A percentile compares a stretch with the other conserved stretches of the same genome.
Evolutionary conservation across 1,284 basidiomycete genomes (phyloP).

Genomic region (Moniliophthora roreri): DNA sequence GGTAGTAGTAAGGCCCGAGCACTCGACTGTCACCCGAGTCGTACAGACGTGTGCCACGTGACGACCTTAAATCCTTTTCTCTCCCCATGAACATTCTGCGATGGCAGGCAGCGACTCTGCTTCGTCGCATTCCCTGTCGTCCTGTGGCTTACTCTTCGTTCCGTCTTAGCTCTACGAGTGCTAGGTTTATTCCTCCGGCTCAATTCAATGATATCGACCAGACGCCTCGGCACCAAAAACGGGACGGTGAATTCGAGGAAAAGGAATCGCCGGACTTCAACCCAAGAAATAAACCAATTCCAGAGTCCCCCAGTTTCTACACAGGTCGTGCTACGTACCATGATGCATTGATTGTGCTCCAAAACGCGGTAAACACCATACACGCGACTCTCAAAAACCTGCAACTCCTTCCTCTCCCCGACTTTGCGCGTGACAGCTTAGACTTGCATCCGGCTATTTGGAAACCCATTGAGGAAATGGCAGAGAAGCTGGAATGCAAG

Average conservation of each 20-base stretch:
- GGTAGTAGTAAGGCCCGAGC: not conserved
- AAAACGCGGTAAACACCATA: slow-evolving; percentile 61
- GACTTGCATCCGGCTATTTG: slow-evolving; percentile 64
- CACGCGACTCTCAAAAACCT: slow-evolving; percentile 62
- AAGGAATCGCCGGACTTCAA: not conserved
- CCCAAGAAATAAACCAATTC: slow-evolving; percentile 25
- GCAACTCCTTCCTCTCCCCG: slow-evolving; percentile 78
- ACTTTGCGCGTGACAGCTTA: slow-evolving; percentile 62
- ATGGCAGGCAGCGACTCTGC: slow-evolving; percentile 17
- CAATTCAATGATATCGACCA: slow-evolving; percentile 22
- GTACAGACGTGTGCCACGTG: slow-evolving; percentile 23
- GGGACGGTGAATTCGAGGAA: slow-evolving; percentile 11
- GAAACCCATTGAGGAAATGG: slow-evolving; percentile 66
- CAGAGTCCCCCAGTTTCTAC: slow-evolving; percentile 78
- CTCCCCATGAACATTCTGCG: slow-evolving; percentile 31
- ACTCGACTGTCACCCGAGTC: too few relatives aligned
- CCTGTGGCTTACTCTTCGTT: slow-evolving; percentile 9
- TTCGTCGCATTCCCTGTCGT: slow-evolving; percentile 18
- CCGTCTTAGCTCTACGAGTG: slow-evolving; percentile 20
- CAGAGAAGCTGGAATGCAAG: slow-evolving; percentile 52
- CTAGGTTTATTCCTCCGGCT: slow-evolving; percentile 31
- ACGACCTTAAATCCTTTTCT: slow-evolving; percentile 4
- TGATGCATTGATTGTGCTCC: slow-evolving; percentile 71
- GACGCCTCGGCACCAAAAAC: slow-evolving; percentile 5
- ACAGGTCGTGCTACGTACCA: slow-evolving; percentile 82